Conservation (phyloP, 2,329 filamentous ascomycete genomes). For the Cladophialophora immunda region DNA sequence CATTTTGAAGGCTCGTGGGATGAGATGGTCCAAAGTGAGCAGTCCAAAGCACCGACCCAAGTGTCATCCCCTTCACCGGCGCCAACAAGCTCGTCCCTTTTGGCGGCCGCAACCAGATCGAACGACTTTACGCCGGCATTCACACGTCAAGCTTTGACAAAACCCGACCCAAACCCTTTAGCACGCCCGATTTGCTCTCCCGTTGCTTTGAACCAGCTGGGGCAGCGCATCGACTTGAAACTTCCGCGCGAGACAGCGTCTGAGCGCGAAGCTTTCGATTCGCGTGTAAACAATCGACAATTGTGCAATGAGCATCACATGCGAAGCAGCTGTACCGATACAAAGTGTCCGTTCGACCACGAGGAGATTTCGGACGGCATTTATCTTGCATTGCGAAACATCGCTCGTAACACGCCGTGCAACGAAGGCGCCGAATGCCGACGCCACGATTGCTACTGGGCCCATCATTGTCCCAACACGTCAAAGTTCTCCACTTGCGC, state of each 20-base stretch:
- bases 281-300: conserved; percentile 25
- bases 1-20: conserved; percentile 35
- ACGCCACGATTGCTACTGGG: conserved; percentile 53
- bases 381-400: conserved; percentile 53
- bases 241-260: conserved; percentile 26
- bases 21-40: conserved; percentile 27
- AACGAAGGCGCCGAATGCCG: conserved; percentile 53
- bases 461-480: conserved; percentile 49
- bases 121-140: conserved; percentile 20
- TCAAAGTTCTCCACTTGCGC: conserved; percentile 24
- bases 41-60: conserved; percentile 5
- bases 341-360: conserved; percentile 57
- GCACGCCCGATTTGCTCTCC: conserved; percentile 31
- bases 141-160: conserved; percentile 11
- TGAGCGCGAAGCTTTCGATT: conserved; percentile 28
- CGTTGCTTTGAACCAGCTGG: conserved; percentile 30
- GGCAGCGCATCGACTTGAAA: conserved; percentile 36
- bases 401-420: conserved; percentile 56
- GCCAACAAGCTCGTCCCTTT: conserved; percentile 11
- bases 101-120: conserved; percentile 4
- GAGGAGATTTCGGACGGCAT: conserved; percentile 50
- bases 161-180: conserved; percentile 28
- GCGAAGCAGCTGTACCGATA: conserved; percentile 36
- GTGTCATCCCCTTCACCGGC: conserved; percentile 20
- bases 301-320: conserved; percentile 39